Conservation (phyloP, 2,329 filamentous ascomycete species). For the Immersiporthe knoxdaviesiana region DNA sequence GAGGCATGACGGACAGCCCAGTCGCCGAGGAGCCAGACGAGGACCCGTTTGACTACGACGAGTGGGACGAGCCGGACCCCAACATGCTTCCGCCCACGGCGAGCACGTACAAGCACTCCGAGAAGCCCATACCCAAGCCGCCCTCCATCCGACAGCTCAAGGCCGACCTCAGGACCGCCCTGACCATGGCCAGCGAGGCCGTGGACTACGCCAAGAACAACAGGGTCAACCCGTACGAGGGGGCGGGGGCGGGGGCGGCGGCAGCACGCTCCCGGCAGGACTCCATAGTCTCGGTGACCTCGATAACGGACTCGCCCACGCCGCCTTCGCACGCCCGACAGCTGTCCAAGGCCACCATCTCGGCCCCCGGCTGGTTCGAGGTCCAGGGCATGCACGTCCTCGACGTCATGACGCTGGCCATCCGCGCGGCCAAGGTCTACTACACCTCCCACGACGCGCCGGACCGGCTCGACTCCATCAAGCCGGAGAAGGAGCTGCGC, state of each 20-base stretch:
- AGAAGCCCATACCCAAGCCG: conserved; percentile 79
- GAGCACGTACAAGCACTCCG: conserved; percentile 89
- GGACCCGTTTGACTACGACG: conserved; percentile 57
- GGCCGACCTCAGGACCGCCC: conserved; percentile 63
- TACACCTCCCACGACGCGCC: conserved; percentile 92
- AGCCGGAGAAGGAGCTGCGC: conserved; percentile 82
- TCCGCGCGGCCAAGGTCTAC: conserved; percentile 92
- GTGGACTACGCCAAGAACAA: conserved; percentile 59
- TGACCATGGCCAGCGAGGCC: conserved; percentile 71
- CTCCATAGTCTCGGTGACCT: conserved; percentile 27
- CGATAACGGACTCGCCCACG: conserved; percentile 29
- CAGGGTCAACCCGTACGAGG: conserved; percentile 29
- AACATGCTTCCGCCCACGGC: conserved; percentile 93
- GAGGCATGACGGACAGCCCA: conserved; percentile 38
- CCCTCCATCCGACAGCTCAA: conserved; percentile 83
- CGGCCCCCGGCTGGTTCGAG: conserved; percentile 74
- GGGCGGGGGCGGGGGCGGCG: conserved; percentile 36
- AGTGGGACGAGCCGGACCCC: conserved; percentile 67
- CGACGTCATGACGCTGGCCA: conserved; percentile 92
- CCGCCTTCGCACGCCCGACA: conserved; percentile 29
- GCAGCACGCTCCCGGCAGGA: conserved; percentile 33
- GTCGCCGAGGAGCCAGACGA: conserved; percentile 49
- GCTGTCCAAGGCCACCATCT: conserved; percentile 35
- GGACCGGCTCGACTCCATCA: conserved; percentile 82
- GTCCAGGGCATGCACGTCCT: conserved; percentile 90